Base-by-base conservation (phyloP, 1,139 yeast species). In the Debaryomycetaceae sp. region DNA sequence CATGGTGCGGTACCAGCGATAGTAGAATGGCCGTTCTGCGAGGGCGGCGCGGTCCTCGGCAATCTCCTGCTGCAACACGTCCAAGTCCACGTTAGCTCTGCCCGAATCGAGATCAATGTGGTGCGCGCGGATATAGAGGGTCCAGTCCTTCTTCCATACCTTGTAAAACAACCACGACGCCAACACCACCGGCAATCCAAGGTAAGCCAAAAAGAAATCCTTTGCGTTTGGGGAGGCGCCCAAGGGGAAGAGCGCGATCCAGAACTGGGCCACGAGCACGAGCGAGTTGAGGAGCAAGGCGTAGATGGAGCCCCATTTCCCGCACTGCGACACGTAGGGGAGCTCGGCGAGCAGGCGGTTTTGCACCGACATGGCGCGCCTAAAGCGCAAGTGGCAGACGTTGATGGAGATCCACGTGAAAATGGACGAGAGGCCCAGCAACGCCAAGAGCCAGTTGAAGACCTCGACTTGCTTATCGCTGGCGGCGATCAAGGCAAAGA, bases 401-500 rank as follows among this genome's bases (percentile, higher is more conserved):
- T 79, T 74, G 43, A 85, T 80, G 13, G 87, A 74, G 24, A 74
- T 74, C 93, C 94, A 83, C 5, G 92, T 80, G 53, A 83, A 82
- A 33, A 85, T 63, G 2, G 94, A 77, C 26, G 92, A 78, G 38
- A 83, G 70, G 34, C 93, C 92, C 12, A 94, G 79, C 28, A 86
- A 60, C 16, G 95, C 82, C 49, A 82, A 60, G 45, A 85, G 60
- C 95, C 95, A 85, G 40, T 61, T 62, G 53, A 85, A 85, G 11
- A 83, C 82, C 20, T 62, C 67, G 36, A 68, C 74, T 51, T 80
- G 73, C 33, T 75, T 61, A 15, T 66, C 53, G 27, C 78, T 68
- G 22, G 92, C 83, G 22, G 85, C 85, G 37, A 80, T 60, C 57
- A 75, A 83, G 39, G 82, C 73, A 32, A 83, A 62, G 23, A 80